Conservation (phyloP, 106 monocot species). For the Agapanthus africanus region DNA sequence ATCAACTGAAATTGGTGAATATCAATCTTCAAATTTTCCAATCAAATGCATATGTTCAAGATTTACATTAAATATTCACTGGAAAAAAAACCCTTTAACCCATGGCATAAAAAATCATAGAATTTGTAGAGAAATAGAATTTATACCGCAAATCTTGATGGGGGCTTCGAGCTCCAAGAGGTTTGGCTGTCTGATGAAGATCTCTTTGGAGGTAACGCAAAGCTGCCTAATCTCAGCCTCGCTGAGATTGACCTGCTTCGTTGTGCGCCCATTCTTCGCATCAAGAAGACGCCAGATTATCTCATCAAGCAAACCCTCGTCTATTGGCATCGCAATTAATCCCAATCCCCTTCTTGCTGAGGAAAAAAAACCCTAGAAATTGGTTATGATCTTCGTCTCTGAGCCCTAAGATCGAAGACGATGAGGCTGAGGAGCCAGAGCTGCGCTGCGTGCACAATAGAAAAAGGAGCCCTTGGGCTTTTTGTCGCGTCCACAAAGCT, state of each 20-base stretch:
- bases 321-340: slow-evolving; percentile 23
- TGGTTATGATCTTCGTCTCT: too few species aligned
- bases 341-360: neutral
- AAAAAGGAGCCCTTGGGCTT: too few species aligned
- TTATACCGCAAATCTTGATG: slow-evolving; percentile 31
- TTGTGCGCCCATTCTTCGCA: slow-evolving; percentile 22
- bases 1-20: too few species aligned
- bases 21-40: too few species aligned
- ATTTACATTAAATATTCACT: too few species aligned
- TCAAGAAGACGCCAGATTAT: slow-evolving; percentile 25
- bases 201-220: slow-evolving; percentile 28
- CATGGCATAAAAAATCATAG: too few species aligned
- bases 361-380: neutral
- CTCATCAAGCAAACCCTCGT: slow-evolving; percentile 26
- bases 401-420: too few species aligned
- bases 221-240: slow-evolving; percentile 43
- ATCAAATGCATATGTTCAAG: too few species aligned
- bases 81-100: too few species aligned
- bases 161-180: slow-evolving; percentile 44
- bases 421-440: too few species aligned
- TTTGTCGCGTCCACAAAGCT: too few species aligned
- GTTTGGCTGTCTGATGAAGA: slow-evolving; percentile 35
- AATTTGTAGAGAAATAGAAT: neutral
- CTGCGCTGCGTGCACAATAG: too few species aligned
- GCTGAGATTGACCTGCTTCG: slow-evolving; percentile 25